A percentile compares a stretch with the other conserved stretches of the same genome.
Conservation (phyloP, 306 rosid genomes). For the Adenanthera pavonina region DNA sequence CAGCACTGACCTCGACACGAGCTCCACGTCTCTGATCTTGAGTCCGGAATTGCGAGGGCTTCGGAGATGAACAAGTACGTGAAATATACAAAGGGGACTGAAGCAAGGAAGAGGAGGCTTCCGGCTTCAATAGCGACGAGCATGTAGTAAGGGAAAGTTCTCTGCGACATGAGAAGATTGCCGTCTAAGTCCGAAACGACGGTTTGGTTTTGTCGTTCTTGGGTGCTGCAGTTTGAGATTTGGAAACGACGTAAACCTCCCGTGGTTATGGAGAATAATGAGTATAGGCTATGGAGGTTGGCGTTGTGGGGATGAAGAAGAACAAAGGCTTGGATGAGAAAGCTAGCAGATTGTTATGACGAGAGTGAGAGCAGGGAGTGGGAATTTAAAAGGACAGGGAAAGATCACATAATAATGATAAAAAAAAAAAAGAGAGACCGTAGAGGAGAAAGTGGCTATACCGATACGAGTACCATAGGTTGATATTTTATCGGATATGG, state of each 20-base stretch:
- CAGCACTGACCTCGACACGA: too few relatives aligned
- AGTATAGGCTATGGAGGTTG: neutral
- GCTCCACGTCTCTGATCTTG: constrained; percentile 69
- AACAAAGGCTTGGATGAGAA: too few relatives aligned
- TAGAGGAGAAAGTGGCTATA: too few relatives aligned
- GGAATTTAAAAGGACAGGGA: constrained; percentile 53
- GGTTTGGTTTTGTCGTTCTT: constrained; percentile 70
- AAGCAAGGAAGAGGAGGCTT: constrained; percentile 34
- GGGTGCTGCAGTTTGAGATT: constrained; percentile 65
- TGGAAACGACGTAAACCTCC: constrained; percentile 57
- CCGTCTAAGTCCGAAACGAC: constrained; percentile 84
- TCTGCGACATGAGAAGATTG: constrained; percentile 49
- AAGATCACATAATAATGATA: too few relatives aligned
- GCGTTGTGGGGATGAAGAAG: constrained; percentile 1
- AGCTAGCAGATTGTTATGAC: too few relatives aligned
- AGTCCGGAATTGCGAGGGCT: constrained; percentile 78
- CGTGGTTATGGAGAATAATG: too few relatives aligned
- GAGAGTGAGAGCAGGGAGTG: constrained; percentile 24
- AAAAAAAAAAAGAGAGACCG: too few relatives aligned
- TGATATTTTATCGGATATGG: too few relatives aligned
- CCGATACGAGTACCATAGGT: too few relatives aligned
- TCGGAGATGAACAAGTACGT: constrained; percentile 93
- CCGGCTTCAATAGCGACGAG: neutral
- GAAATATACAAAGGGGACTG: constrained; percentile 52
- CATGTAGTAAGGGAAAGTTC: neutral